Evolutionary conservation across 768 basidiomycete species (phyloP).

Genomic region (Termitomyces sp.): DNA sequence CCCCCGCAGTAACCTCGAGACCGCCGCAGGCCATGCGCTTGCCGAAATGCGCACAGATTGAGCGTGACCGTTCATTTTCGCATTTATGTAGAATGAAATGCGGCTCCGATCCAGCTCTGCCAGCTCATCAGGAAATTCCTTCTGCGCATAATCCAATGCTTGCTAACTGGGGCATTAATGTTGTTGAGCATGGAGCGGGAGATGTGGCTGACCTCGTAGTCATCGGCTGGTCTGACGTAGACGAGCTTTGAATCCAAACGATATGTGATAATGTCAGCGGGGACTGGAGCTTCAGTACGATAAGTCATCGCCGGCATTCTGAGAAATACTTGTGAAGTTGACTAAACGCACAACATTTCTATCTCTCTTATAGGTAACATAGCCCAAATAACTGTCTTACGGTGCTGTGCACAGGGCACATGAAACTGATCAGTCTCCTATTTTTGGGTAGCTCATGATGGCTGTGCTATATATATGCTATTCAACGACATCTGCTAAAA

Average conservation of each 20-base stretch:
- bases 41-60: constrained; percentile 43
- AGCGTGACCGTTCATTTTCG: constrained; percentile 23
- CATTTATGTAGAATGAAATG: constrained; percentile 37
- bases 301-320: constrained; percentile 16
- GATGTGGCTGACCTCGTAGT: constrained; percentile 33
- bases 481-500: constrained; percentile 27
- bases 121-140: constrained; percentile 42
- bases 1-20: constrained; percentile 33
- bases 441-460: too few species aligned
- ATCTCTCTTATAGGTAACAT: neutral
- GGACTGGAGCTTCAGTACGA: constrained; percentile 17
- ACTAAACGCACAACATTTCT: too few species aligned
- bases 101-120: constrained; percentile 27
- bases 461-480: too few species aligned
- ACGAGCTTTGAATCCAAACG: constrained; percentile 37
- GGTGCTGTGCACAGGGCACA: too few species aligned
- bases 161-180: constrained; percentile 24
- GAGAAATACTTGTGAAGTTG: neutral
- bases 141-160: constrained; percentile 44
- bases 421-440: too few species aligned
- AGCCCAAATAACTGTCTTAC: too few species aligned
- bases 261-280: constrained; percentile 46
- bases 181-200: neutral
- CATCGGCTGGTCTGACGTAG: constrained; percentile 39
- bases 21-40: constrained; percentile 41